These are phyloP conservation scores for Vitis vinifera DNA, from an alignment of 164 flowering plant genomes.

Conservation along the genomic window DNA sequence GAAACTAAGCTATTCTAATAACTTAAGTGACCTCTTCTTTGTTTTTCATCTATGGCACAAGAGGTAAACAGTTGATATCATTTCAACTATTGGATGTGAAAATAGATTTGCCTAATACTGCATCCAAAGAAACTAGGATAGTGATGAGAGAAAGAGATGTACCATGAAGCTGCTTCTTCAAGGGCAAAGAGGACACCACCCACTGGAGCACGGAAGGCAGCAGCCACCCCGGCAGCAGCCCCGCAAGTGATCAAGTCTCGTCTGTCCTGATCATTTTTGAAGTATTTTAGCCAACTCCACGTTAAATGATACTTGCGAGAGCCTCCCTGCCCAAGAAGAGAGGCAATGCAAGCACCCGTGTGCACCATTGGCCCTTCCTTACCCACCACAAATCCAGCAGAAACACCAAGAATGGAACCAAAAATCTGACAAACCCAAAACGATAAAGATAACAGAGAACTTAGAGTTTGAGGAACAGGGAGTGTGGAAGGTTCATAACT, in stretches of 20 bases:
- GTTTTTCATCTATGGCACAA: neutral
- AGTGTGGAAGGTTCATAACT: too few species aligned
- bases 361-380: slow-evolving; percentile 48
- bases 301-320: slow-evolving; percentile 26
- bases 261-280: slow-evolving; percentile 36
- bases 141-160: slow-evolving; percentile 4
- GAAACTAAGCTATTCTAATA: neutral
- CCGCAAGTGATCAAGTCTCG: slow-evolving; percentile 43
- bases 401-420: slow-evolving; percentile 34
- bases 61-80: too few species aligned
- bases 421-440: slow-evolving; percentile 23
- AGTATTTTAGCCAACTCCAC: slow-evolving; percentile 34
- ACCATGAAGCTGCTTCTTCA: slow-evolving; percentile 44
- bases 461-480: too few species aligned
- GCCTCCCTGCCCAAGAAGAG: slow-evolving; percentile 34
- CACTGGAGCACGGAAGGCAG: slow-evolving; percentile 41
- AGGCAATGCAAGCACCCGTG: slow-evolving; percentile 42
- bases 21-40: neutral
- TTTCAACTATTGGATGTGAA: too few species aligned
- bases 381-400: slow-evolving; percentile 38
- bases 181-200: slow-evolving; percentile 46
- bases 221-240: slow-evolving; percentile 42
- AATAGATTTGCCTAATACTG: neutral
- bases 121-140: neutral
- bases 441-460: neutral